Percentiles rank a stretch among this genome's conserved stretches.
phyloP scores from a whole-genome alignment of 768 basidiomycete genomes.

The Russula brevipes region DNA sequence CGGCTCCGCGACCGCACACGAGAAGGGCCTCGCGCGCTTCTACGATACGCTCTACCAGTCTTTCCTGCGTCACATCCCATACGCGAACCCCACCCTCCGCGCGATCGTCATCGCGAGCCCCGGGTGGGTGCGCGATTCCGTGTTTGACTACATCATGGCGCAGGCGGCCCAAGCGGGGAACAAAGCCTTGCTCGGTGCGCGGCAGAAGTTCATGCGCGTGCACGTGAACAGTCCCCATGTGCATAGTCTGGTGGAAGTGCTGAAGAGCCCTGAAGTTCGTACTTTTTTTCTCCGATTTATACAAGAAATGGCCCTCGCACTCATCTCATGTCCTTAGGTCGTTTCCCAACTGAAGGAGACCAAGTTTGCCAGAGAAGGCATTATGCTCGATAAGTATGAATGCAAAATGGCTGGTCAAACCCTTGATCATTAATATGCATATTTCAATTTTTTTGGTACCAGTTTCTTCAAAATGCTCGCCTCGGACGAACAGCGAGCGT shows the following conservation, averaged over 20 bases:
- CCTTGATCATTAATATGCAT: background rate
- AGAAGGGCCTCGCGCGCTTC: slow-evolving; percentile 85
- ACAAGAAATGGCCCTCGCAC: background rate
- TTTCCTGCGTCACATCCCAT: slow-evolving; percentile 89
- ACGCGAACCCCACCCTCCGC: slow-evolving; percentile 59
- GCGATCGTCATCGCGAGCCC: slow-evolving; percentile 96
- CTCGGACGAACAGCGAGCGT: slow-evolving; percentile 89
- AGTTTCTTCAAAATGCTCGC: slow-evolving; percentile 99
- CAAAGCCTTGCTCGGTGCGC: slow-evolving; percentile 71
- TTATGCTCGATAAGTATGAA: slow-evolving; percentile 78
- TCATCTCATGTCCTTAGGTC: slow-evolving; percentile 43
- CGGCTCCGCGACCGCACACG: slow-evolving; percentile 78
- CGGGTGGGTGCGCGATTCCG: slow-evolving; percentile 89
- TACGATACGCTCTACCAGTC: slow-evolving; percentile 81
- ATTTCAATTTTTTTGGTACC: slow-evolving; percentile 6
- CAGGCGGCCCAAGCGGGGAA: slow-evolving; percentile 80
- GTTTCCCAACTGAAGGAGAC: slow-evolving; percentile 80
- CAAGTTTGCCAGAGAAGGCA: slow-evolving; percentile 92
- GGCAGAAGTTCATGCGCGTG: slow-evolving; percentile 83
- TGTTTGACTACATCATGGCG: slow-evolving; percentile 75
- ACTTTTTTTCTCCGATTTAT: background rate
- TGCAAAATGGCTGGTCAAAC: background rate
- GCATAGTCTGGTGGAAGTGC: slow-evolving; percentile 88
- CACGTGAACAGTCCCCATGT: slow-evolving; percentile 93
- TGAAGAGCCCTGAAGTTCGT: slow-evolving; percentile 87